Conservation (phyloP, 2,329 filamentous ascomycete genomes). For the Ophiostoma populinum region DNA sequence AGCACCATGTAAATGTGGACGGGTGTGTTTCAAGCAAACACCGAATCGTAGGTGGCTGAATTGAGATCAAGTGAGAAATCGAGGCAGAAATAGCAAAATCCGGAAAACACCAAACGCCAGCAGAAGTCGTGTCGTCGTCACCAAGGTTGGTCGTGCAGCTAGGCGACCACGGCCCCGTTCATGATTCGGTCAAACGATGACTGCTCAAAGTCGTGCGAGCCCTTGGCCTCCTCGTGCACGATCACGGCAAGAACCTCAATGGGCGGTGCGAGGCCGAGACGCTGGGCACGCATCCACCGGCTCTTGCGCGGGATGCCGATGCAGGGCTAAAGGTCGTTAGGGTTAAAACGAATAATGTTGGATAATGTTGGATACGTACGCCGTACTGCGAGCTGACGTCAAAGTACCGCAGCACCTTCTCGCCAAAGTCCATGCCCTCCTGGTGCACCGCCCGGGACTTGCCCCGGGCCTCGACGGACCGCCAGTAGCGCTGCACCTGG, state of each 20-base stretch:
- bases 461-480: slow-evolving; percentile 48
- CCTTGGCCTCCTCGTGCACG: slow-evolving; percentile 48
- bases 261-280: slow-evolving; percentile 69
- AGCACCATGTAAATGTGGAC: no score
- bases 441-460: slow-evolving; percentile 62
- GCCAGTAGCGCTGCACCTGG: slow-evolving; percentile 67
- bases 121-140: background rate
- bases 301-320: slow-evolving; percentile 67
- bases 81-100: background rate
- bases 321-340: slow-evolving; percentile 50
- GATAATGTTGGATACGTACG: slow-evolving; percentile 36
- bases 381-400: slow-evolving; percentile 86
- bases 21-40: no score
- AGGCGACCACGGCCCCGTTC: slow-evolving; percentile 23
- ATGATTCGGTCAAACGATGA: slow-evolving; percentile 60
- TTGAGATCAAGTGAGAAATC: background rate
- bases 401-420: slow-evolving; percentile 83
- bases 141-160: no score
- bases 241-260: slow-evolving; percentile 81
- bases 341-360: no score
- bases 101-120: no score
- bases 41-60: no score
- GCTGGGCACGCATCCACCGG: slow-evolving; percentile 76
- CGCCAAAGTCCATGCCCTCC: slow-evolving; percentile 48
- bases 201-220: slow-evolving; percentile 36